Conservation (phyloP, 1,284 basidiomycete species). For the Tilletia horrida region DNA sequence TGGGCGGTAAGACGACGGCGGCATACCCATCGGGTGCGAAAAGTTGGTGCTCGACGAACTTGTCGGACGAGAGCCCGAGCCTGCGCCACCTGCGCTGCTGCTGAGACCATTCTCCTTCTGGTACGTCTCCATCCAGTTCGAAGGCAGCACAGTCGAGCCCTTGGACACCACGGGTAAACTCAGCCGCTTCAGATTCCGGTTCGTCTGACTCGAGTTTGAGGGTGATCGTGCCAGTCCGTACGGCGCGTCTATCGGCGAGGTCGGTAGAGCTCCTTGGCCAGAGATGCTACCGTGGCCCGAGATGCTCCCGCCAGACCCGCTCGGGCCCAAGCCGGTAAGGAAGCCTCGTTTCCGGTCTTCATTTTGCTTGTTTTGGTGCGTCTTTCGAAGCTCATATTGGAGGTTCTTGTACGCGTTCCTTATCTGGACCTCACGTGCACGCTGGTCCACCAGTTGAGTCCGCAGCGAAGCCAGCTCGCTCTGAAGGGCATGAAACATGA, state of each 20-base stretch:
- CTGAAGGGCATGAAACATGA: neutral
- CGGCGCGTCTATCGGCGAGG: neutral
- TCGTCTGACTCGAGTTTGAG: constrained; percentile 14
- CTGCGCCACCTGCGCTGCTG: neutral
- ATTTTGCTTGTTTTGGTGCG: constrained; percentile 22
- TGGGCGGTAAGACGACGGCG: constrained; percentile 7
- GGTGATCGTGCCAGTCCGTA: neutral
- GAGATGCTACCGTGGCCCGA: neutral
- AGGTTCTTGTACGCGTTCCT: constrained; percentile 39
- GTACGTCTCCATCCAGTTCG: constrained; percentile 16
- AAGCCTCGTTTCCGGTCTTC: constrained; percentile 29
- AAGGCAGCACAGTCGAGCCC: neutral
- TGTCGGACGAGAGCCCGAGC: neutral
- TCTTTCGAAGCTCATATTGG: constrained; percentile 42
- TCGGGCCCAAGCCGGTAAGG: neutral
- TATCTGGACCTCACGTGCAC: constrained; percentile 38
- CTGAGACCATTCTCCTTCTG: neutral
- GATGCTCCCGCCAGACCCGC: neutral
- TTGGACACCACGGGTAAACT: constrained; percentile 4
- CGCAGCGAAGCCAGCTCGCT: constrained; percentile 11
- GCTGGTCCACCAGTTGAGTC: constrained; percentile 26
- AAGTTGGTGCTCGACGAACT: constrained; percentile 15
- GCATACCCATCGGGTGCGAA: neutral
- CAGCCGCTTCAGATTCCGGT: constrained; percentile 7
- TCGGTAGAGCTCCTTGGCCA: neutral